Percentiles rank a stretch among this genome's conserved stretches.
These are phyloP conservation scores for Leucocoprinus sp. DNA, from an alignment of 768 basidiomycete genomes.

Conservation along the genomic window DNA sequence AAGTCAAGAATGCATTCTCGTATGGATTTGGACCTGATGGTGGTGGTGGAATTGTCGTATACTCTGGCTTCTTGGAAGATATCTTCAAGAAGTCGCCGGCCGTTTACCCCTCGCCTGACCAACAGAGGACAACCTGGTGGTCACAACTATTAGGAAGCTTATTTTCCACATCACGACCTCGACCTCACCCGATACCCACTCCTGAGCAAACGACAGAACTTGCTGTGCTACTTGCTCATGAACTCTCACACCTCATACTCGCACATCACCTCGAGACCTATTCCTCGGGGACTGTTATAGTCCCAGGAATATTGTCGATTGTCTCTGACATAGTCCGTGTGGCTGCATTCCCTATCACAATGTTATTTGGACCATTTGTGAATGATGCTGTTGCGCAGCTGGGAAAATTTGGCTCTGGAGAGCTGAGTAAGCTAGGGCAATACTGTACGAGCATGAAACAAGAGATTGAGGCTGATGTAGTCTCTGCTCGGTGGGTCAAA, in stretches of 20 bases:
- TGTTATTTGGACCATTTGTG: constrained; percentile 90
- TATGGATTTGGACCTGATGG: constrained; percentile 93
- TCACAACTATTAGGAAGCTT: constrained; percentile 40
- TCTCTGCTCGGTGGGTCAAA: constrained; percentile 66
- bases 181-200: constrained; percentile 49
- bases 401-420: constrained; percentile 68
- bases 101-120: constrained; percentile 13
- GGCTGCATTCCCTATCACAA: constrained; percentile 80
- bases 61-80: constrained; percentile 88
- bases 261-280: constrained; percentile 89
- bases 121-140: constrained; percentile 34
- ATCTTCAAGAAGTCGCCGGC: constrained; percentile 49
- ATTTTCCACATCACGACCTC: constrained; percentile 25
- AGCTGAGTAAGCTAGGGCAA: constrained; percentile 63
- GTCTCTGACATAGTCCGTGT: constrained; percentile 69
- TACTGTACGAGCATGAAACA: constrained; percentile 74
- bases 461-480: constrained; percentile 90
- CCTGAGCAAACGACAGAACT: constrained; percentile 81
- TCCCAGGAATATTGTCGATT: constrained; percentile 75
- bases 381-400: constrained; percentile 87
- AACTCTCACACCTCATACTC: constrained; percentile 84
- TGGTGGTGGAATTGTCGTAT: constrained; percentile 90
- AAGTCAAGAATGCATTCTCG: constrained; percentile 84
- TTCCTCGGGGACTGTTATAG: constrained; percentile 75
- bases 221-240: constrained; percentile 88